A percentile compares a stretch with the other conserved stretches of the same genome.
These are phyloP conservation scores for Aspergillus ostianus DNA, from an alignment of 495 filamentous ascomycete species.

Conservation along the genomic window DNA sequence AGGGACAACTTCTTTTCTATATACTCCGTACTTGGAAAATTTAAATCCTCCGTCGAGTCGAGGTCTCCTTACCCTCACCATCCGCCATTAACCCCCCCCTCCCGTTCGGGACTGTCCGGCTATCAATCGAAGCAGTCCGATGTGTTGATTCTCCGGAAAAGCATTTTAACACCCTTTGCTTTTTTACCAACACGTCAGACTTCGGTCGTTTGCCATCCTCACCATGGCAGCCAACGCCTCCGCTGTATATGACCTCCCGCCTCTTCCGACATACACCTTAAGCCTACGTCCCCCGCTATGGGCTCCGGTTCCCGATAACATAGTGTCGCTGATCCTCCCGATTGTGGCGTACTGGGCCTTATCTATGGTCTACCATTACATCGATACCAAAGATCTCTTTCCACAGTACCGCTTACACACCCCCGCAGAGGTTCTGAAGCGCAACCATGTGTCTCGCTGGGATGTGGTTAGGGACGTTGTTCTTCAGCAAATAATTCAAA, in stretches of 20 bases:
- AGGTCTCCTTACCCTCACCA: not conserved
- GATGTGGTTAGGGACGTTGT: slow-evolving; percentile 86
- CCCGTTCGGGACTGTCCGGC: not conserved
- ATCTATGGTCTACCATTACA: slow-evolving; percentile 81
- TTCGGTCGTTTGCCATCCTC: slow-evolving; percentile 9
- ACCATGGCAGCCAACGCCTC: slow-evolving; percentile 44
- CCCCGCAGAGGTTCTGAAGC: slow-evolving; percentile 77
- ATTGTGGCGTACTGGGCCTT: slow-evolving; percentile 84
- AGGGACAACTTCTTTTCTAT: slow-evolving; percentile 1
- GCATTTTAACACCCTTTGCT: not conserved
- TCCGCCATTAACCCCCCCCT: not conserved
- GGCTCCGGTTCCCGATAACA: slow-evolving; percentile 75
- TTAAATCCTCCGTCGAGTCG: not conserved
- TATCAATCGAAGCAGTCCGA: slow-evolving; percentile 8
- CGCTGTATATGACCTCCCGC: slow-evolving; percentile 59
- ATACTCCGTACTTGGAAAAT: not conserved
- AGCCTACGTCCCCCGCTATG: slow-evolving; percentile 66
- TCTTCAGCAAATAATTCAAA: slow-evolving; percentile 86
- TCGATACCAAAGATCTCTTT: slow-evolving; percentile 80
- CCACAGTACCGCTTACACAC: slow-evolving; percentile 89
- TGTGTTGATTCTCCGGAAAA: slow-evolving; percentile 8
- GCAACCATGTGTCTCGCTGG: slow-evolving; percentile 80
- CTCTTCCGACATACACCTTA: slow-evolving; percentile 71
- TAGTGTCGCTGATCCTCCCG: slow-evolving; percentile 70
- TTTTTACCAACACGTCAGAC: not conserved